Percentiles rank a stretch among this genome's conserved stretches.
These are phyloP conservation scores for Myxozyma neglecta DNA, from an alignment of 805 yeast species.

Conservation along the genomic window DNA sequence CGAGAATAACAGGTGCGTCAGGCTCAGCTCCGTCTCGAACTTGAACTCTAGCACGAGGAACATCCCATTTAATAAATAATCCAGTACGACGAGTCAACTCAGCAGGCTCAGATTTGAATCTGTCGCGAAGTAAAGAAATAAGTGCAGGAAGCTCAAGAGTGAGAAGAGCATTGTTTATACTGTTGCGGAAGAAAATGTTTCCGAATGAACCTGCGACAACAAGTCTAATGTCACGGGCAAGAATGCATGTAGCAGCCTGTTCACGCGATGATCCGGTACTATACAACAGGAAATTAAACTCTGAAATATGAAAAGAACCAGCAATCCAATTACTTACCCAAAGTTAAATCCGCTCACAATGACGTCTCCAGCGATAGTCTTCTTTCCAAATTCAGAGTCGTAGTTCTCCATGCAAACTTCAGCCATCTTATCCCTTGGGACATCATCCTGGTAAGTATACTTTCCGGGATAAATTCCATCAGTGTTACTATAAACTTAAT, in stretches of 20 bases:
- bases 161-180: conserved; percentile 92
- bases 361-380: conserved; percentile 85
- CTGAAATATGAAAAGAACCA: neutral
- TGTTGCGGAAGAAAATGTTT: conserved; percentile 92
- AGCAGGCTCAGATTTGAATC: conserved; percentile 52
- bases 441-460: conserved; percentile 97
- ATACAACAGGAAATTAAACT: neutral
- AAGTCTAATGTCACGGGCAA: conserved; percentile 88
- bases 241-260: conserved; percentile 97
- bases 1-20: conserved; percentile 55
- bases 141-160: conserved; percentile 91
- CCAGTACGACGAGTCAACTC: conserved; percentile 95
- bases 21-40: conserved; percentile 60
- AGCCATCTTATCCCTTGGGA: conserved; percentile 93
- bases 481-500: conserved; percentile 71
- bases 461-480: conserved; percentile 99
- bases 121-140: conserved; percentile 71
- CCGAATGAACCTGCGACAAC: conserved; percentile 98
- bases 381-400: conserved; percentile 80
- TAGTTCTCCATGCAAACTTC: conserved; percentile 99
- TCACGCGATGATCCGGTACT: conserved; percentile 94
- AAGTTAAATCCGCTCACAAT: conserved; percentile 90
- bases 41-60: conserved; percentile 74
- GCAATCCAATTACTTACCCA: conserved; percentile 48
- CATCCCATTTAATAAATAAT: conserved; percentile 91